Conservation (phyloP, 768 basidiomycete species). For the Mycena belliarum region DNA sequence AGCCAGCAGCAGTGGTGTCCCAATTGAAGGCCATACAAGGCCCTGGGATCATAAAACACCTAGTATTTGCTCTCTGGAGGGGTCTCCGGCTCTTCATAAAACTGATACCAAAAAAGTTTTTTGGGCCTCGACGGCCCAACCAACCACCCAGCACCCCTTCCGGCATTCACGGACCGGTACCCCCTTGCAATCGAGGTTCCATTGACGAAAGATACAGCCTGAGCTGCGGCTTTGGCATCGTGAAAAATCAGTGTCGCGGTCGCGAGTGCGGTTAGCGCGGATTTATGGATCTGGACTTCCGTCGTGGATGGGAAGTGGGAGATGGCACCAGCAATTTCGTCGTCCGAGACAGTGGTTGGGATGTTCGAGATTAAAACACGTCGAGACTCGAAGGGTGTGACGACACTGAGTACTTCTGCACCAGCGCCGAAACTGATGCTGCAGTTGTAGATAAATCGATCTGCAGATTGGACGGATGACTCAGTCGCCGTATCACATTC, state of each 20-base stretch:
- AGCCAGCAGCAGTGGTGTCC: too few relatives aligned
- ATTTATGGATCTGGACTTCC: neutral
- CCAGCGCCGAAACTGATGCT: conserved; percentile 36
- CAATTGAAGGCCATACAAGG: too few relatives aligned
- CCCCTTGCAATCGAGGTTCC: neutral
- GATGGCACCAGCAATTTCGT: neutral
- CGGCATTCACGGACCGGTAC: too few relatives aligned
- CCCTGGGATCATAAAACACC: too few relatives aligned
- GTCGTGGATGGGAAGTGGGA: neutral
- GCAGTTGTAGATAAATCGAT: conserved; percentile 31
- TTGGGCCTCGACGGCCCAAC: too few relatives aligned
- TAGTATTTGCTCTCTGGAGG: too few relatives aligned
- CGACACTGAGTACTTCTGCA: conserved; percentile 30
- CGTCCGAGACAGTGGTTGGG: conserved; percentile 24
- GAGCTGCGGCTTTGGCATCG: neutral
- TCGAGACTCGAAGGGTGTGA: conserved; percentile 41
- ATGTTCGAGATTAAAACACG: conserved; percentile 43
- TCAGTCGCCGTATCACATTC: neutral
- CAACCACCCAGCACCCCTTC: too few relatives aligned
- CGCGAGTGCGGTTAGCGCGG: neutral
- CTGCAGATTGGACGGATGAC: neutral
- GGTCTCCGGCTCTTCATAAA: too few relatives aligned
- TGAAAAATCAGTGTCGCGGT: conserved; percentile 3
- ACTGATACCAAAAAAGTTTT: too few relatives aligned
- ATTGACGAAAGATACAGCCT: neutral